Percentiles rank a stretch among this genome's conserved stretches.
phyloP scores from a whole-genome alignment of 2,329 filamentous ascomycete species.

The Fusarium subtropicale region DNA sequence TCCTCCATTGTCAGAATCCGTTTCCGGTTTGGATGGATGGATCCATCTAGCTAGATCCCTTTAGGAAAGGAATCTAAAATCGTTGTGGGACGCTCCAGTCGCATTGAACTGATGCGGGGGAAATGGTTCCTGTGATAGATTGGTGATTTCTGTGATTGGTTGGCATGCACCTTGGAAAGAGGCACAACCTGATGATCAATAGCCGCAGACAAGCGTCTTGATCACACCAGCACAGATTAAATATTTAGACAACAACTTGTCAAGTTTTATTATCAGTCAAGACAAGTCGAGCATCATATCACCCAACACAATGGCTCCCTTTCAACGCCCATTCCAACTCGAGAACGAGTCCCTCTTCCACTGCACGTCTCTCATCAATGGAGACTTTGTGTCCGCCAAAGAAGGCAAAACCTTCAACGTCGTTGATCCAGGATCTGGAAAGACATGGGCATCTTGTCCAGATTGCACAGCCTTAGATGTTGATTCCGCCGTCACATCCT shows the following conservation, averaged over 20 bases:
- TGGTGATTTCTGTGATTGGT: neutral
- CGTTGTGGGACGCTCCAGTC: neutral
- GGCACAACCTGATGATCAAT: neutral
- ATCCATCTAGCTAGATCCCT: neutral
- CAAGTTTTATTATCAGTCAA: neutral
- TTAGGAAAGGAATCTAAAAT: neutral
- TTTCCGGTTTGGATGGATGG: neutral
- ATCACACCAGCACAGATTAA: neutral
- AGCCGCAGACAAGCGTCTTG: neutral
- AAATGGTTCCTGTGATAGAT: neutral
- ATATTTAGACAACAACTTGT: neutral
- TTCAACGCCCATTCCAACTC: neutral
- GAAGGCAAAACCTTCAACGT: neutral
- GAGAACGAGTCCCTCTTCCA: neutral
- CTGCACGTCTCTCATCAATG: neutral
- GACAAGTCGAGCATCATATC: neutral
- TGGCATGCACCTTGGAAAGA: neutral
- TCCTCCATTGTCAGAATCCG: neutral
- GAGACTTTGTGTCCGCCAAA: neutral
- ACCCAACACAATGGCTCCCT: neutral
- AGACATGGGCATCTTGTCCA: slow-evolving; percentile 1
- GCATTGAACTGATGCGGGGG: neutral
- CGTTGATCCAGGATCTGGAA: slow-evolving; percentile 9
- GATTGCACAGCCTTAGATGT: slow-evolving; percentile 47
- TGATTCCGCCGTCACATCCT: slow-evolving; percentile 28